Percentiles rank a stretch among this genome's conserved stretches.
Conservation (phyloP, 2,329 filamentous ascomycete species). For the Ophiocordyceps sinensis region DNA sequence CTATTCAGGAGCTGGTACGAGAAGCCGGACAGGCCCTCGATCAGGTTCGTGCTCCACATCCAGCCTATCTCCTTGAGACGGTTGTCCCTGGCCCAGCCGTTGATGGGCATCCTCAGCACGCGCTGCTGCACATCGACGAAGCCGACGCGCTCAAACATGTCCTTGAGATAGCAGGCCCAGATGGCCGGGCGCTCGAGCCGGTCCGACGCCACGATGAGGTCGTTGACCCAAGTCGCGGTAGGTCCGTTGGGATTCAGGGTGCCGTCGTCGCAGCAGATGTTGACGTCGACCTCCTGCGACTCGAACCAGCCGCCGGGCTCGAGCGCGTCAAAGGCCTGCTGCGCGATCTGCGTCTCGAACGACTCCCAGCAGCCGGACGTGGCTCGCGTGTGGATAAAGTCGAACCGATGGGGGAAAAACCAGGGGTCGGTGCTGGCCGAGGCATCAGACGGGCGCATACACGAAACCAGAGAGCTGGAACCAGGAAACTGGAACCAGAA, state of each 20-base stretch:
- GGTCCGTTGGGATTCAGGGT: neutral
- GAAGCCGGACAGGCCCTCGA: slow-evolving; percentile 29
- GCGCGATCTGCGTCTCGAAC: slow-evolving; percentile 2
- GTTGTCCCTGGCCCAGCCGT: slow-evolving; percentile 35
- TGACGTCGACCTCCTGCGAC: slow-evolving; percentile 29
- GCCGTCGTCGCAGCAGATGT: neutral
- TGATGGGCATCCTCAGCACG: slow-evolving; percentile 38
- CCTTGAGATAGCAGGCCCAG: slow-evolving; percentile 17
- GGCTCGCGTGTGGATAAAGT: neutral
- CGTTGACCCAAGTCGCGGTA: slow-evolving; percentile 19
- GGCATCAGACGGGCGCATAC: too few relatives aligned
- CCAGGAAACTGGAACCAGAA: slow-evolving; percentile 39
- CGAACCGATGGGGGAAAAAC: neutral
- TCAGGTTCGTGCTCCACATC: slow-evolving; percentile 29
- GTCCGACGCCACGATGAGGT: slow-evolving; percentile 23
- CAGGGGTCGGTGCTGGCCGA: slow-evolving; percentile 2
- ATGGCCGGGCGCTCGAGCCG: slow-evolving; percentile 22
- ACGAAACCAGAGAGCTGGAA: too few relatives aligned
- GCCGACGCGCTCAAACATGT: slow-evolving; percentile 30
- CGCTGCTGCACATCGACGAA: slow-evolving; percentile 40
- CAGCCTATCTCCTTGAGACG: slow-evolving; percentile 26
- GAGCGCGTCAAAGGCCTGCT: slow-evolving; percentile 12
- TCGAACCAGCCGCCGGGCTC: slow-evolving; percentile 37
- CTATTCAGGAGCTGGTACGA: slow-evolving; percentile 26
- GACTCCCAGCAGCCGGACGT: too few relatives aligned